Conservation (phyloP, 2,329 filamentous ascomycete species). For the Hypoxylon sp. region DNA sequence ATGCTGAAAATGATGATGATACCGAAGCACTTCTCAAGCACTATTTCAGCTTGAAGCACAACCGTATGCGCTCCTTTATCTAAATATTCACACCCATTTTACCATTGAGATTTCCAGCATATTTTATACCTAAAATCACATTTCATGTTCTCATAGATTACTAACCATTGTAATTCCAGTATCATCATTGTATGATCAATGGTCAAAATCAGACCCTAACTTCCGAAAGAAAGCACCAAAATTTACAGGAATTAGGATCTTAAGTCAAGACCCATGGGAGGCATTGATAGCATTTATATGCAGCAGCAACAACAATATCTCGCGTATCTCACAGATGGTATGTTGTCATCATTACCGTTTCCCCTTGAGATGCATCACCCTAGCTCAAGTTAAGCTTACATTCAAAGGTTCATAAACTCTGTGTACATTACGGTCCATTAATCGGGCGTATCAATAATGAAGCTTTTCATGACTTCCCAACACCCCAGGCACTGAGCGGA, state of each 20-base stretch:
- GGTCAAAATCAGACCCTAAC: constrained; percentile 85
- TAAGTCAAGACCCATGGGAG: constrained; percentile 97
- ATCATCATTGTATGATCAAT: constrained; percentile 79
- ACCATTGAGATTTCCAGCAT: neutral
- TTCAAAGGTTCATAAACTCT: constrained; percentile 83
- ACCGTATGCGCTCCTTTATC: constrained; percentile 55
- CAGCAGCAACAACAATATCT: constrained; percentile 98
- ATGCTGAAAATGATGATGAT: constrained; percentile 67
- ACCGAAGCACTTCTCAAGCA: constrained; percentile 77
- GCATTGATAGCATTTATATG: constrained; percentile 94
- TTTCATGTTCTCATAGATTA: neutral
- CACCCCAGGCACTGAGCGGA: constrained; percentile 75
- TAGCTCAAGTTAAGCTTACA: no score
- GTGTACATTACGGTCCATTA: constrained; percentile 81
- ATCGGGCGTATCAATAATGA: constrained; percentile 75
- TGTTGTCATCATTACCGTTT: constrained; percentile 10
- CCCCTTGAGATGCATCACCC: constrained; percentile 1
- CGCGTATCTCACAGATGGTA: constrained; percentile 94
- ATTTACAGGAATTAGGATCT: constrained; percentile 90
- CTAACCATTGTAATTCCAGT: constrained; percentile 49
- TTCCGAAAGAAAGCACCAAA: constrained; percentile 87
- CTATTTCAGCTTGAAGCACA: constrained; percentile 87
- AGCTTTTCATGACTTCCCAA: constrained; percentile 87
- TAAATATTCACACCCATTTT: neutral
- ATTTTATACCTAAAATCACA: neutral